phyloP scores from a whole-genome alignment of 306 rosid genomes.

The Dalbergia cultrata region DNA sequence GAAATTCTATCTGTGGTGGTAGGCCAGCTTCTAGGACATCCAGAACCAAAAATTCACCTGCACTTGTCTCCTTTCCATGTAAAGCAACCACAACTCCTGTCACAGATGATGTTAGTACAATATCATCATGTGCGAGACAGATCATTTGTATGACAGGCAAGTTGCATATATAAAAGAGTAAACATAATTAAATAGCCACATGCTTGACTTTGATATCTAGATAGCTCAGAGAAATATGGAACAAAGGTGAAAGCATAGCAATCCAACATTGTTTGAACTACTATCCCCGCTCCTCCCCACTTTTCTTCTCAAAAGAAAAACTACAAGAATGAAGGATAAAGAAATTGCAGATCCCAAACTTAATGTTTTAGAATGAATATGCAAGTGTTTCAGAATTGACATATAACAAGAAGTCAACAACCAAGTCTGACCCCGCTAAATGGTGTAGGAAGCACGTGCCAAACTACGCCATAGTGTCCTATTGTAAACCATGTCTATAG shows the following conservation, averaged over 20 bases:
- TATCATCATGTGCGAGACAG: slow-evolving; percentile 32
- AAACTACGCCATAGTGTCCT: too few species aligned
- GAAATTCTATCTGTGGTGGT: slow-evolving; percentile 82
- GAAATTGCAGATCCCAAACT: too few species aligned
- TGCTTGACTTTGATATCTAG: slow-evolving; percentile 32
- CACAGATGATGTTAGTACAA: slow-evolving; percentile 45
- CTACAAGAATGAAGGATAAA: neutral
- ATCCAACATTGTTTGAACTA: slow-evolving; percentile 19
- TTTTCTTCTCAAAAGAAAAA: neutral
- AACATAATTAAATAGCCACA: slow-evolving; percentile 21
- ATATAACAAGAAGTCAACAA: too few species aligned
- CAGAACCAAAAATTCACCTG: slow-evolving; percentile 80
- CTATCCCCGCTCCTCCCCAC: neutral
- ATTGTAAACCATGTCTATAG: too few species aligned
- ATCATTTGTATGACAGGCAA: slow-evolving; percentile 14
- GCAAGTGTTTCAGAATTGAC: slow-evolving; percentile 2
- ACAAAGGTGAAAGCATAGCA: slow-evolving; percentile 34
- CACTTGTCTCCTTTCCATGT: slow-evolving; percentile 77
- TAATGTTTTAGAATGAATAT: too few species aligned
- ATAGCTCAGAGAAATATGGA: slow-evolving; percentile 37
- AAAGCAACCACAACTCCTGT: slow-evolving; percentile 82
- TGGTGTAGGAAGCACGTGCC: too few species aligned
- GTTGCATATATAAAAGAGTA: slow-evolving; percentile 31
- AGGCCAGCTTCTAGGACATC: slow-evolving; percentile 95
- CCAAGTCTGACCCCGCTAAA: too few species aligned